These are phyloP conservation scores for Aquilaria yunnanensis DNA, from an alignment of 345 rosid genomes.

Conservation along the genomic window DNA sequence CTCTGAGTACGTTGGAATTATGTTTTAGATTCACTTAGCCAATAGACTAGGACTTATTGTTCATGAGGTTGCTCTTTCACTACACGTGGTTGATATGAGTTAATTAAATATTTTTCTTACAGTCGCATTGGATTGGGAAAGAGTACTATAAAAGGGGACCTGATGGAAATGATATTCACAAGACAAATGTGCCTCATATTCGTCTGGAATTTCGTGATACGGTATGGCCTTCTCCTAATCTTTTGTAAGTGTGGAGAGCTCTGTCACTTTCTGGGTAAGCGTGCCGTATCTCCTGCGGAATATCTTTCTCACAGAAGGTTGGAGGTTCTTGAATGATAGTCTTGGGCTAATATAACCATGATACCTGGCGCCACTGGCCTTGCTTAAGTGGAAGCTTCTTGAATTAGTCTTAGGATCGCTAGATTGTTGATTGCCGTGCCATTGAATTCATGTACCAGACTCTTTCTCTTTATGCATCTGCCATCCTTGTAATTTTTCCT, in stretches of 20 bases:
- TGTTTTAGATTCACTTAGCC: too few species aligned
- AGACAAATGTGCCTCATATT: conserved; percentile 95
- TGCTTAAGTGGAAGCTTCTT: neutral
- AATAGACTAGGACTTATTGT: too few species aligned
- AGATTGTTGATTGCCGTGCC: too few species aligned
- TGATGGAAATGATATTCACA: conserved; percentile 87
- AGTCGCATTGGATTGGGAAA: conserved; percentile 98
- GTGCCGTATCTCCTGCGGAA: too few species aligned
- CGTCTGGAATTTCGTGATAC: conserved; percentile 88
- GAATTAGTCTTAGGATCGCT: too few species aligned
- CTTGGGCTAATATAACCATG: too few species aligned
- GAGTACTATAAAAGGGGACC: conserved; percentile 95
- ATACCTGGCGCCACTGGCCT: too few species aligned
- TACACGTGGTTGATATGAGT: conserved; percentile 3
- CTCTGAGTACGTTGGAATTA: too few species aligned
- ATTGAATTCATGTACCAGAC: neutral
- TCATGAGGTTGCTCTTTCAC: too few species aligned
- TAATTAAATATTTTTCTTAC: conserved; percentile 13
- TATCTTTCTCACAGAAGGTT: too few species aligned
- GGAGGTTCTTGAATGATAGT: too few species aligned
- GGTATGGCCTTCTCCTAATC: conserved; percentile 31
- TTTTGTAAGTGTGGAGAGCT: neutral
- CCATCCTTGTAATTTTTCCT: neutral
- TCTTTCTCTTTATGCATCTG: neutral
- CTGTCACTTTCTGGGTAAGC: neutral